Percentiles rank a stretch among this genome's conserved stretches.
Conservation (phyloP, 1,284 basidiomycete species). For the Pyrrhoderma noxium region DNA sequence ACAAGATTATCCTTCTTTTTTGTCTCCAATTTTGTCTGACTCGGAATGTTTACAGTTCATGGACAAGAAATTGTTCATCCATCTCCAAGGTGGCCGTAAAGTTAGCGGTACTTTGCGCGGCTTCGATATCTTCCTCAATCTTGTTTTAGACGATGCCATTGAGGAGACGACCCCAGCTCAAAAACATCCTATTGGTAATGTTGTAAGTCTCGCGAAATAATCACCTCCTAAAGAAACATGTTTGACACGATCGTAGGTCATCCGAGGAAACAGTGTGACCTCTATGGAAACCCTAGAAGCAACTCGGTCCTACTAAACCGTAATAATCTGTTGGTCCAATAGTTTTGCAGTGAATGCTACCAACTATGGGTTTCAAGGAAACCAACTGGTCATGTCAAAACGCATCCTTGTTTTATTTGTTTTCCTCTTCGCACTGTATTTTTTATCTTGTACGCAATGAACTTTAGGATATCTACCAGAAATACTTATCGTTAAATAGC, state of each 20-base stretch:
- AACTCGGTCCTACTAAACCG: conserved; percentile 27
- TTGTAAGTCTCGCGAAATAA: conserved; percentile 50
- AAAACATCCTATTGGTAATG: conserved; percentile 84
- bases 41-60: conserved; percentile 64
- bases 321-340: background rate
- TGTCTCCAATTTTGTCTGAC: conserved; percentile 8
- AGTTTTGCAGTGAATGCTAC: too few relatives aligned
- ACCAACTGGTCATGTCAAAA: too few relatives aligned
- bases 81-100: conserved; percentile 94
- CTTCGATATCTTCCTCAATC: conserved; percentile 98
- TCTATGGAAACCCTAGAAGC: conserved; percentile 82
- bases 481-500: too few relatives aligned
- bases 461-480: too few relatives aligned
- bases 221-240: conserved; percentile 1
- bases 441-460: too few relatives aligned
- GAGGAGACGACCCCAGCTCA: conserved; percentile 90
- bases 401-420: too few relatives aligned
- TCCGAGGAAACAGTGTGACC: conserved; percentile 90
- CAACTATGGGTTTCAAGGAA: too few relatives aligned
- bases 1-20: conserved; percentile 2
- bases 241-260: conserved; percentile 51
- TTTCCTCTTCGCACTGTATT: too few relatives aligned
- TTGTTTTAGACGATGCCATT: conserved; percentile 92
- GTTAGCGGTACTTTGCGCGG: conserved; percentile 94
- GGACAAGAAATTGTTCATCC: conserved; percentile 95